These are phyloP conservation scores for Pterulicium gracile DNA, from an alignment of 1,284 basidiomycete species.

Conservation along the genomic window DNA sequence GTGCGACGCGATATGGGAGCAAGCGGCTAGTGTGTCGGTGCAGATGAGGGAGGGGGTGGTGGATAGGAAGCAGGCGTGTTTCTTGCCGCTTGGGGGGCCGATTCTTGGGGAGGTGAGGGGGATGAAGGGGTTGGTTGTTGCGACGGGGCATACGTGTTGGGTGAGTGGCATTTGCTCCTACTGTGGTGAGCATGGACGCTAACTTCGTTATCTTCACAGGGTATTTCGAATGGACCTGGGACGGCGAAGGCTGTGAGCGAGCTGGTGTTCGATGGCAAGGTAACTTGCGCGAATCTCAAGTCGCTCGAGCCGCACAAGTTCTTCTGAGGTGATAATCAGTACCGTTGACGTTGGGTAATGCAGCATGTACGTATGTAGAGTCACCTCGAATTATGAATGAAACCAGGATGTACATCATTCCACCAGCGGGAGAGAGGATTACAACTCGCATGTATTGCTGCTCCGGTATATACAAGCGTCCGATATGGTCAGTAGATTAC, in stretches of 20 bases:
- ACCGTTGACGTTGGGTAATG: too few relatives aligned
- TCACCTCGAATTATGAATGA: too few relatives aligned
- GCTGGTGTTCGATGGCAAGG: conserved; percentile 44
- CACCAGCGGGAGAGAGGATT: too few relatives aligned
- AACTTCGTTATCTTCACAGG: conserved; percentile 27
- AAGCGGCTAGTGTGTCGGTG: conserved; percentile 46
- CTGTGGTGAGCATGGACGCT: too few relatives aligned
- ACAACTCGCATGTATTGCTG: too few relatives aligned
- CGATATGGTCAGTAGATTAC: too few relatives aligned
- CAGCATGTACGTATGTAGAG: too few relatives aligned
- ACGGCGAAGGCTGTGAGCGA: conserved; percentile 52
- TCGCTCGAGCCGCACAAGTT: conserved; percentile 33
- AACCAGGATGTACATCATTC: too few relatives aligned
- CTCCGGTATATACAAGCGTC: too few relatives aligned
- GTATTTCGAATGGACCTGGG: conserved; percentile 64
- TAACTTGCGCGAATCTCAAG: conserved; percentile 37
- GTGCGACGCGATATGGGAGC: conserved; percentile 41
- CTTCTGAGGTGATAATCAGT: too few relatives aligned
- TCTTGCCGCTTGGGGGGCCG: conserved; percentile 54
- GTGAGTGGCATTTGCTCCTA: conserved; percentile 21
- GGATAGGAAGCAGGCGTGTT: conserved; percentile 56
- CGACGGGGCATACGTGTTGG: conserved; percentile 64
- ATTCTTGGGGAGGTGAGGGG: conserved; percentile 46
- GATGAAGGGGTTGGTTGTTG: conserved; percentile 45
- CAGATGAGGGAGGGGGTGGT: conserved; percentile 41